A percentile compares a stretch with the other conserved stretches of the same genome.
phyloP scores from a whole-genome alignment of 768 basidiomycete genomes.

The Clavulina sp. region DNA sequence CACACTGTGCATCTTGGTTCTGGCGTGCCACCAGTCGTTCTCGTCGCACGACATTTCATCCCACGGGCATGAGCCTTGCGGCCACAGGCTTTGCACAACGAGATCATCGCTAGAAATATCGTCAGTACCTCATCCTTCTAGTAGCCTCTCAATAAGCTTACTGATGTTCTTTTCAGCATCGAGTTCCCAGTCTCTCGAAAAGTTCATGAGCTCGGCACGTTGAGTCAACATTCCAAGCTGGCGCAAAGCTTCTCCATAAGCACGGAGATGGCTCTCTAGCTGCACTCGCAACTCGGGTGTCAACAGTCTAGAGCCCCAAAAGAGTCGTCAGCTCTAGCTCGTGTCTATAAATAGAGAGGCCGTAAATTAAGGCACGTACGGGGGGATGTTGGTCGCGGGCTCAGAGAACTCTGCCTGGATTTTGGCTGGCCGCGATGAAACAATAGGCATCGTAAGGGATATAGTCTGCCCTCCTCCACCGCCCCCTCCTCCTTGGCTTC shows the following conservation, averaged over 20 bases:
- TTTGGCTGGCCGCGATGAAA: too few relatives aligned
- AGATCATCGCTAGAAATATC: slow-evolving; percentile 14
- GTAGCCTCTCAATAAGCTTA: not conserved
- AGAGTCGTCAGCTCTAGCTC: too few relatives aligned
- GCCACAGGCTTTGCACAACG: slow-evolving; percentile 29
- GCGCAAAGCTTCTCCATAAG: too few relatives aligned
- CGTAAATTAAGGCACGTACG: too few relatives aligned
- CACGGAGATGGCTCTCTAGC: too few relatives aligned
- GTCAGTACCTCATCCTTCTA: slow-evolving; percentile 27
- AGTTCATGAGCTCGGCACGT: not conserved
- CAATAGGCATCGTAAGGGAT: not conserved
- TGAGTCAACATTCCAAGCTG: not conserved
- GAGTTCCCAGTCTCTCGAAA: slow-evolving; percentile 1
- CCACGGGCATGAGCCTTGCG: slow-evolving; percentile 18
- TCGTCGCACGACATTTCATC: slow-evolving; percentile 22
- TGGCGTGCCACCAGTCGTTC: slow-evolving; percentile 27
- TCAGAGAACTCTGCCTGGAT: too few relatives aligned
- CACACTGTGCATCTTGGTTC: slow-evolving; percentile 52
- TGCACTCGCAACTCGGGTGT: too few relatives aligned
- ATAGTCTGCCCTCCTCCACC: not conserved
- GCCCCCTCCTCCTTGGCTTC: slow-evolving; percentile 3
- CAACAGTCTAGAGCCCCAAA: too few relatives aligned
- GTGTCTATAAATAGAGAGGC: too few relatives aligned
- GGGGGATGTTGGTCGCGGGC: too few relatives aligned
- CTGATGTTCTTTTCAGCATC: not conserved